Evolutionary conservation across 768 basidiomycete genomes (phyloP), one percentile per base, ranked within the genome.

Genomic region (Leucosporidium creatinivorum): DNA sequence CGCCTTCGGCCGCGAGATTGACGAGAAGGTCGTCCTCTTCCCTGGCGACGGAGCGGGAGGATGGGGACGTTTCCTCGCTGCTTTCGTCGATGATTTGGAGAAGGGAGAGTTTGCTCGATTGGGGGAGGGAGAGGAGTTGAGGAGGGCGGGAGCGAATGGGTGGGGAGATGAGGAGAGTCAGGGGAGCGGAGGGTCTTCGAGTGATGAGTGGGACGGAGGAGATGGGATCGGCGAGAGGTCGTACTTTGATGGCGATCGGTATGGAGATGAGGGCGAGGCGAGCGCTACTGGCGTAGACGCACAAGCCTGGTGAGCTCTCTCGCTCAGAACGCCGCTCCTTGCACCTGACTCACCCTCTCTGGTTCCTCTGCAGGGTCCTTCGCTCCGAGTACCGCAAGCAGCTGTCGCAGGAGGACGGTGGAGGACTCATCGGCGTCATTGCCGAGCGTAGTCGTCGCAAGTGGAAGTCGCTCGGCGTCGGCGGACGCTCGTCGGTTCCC

Each of bases 1-100:
- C 66, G 87, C 97, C 58, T 99, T 98, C 77, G 96, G 96, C n/a
- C 85, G 96, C 60, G 96, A 98, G 76, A 97, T 98, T 78, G 96
- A 99, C 79, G 89, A 91, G 17, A 99, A 99, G 77, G 90, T 96
- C 48, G 93, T 98, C 51, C 81, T 98, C 56, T 97, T 88, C 86
- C 82, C 84, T 61, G 96, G 96, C 12, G 92, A 97, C 65, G 92
- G 93, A 12, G 83, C 84, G 21, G 86, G 84, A 15, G 96, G 94
- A 6, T 99, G 96, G 94, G 96, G 91, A 47, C 86, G 86, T 75
- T 99, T 93, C 91, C 79, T 98, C 61, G 86, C 91, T 7, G 82
- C 81, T 63, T 97, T 98, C 74, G 92, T 85, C 1, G 94, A 98
- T 33, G 93, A 97, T 58, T 78, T 99, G 26, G 94, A 98, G 80